Evolutionary conservation across 257 asterid species (phyloP).

Genomic region (Sherardia arvensis): DNA sequence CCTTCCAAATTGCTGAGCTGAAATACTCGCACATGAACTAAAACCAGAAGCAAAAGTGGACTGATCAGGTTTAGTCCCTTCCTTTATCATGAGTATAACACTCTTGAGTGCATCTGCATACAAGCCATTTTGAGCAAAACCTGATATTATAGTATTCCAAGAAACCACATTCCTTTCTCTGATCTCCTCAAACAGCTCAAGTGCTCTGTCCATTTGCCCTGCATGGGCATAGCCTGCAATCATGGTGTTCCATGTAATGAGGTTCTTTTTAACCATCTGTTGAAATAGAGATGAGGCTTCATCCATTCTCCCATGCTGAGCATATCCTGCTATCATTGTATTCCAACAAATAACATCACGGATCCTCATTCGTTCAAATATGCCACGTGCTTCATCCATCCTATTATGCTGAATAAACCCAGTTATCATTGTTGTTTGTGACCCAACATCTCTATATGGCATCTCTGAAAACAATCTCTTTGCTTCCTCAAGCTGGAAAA

Average conservation of each 20-base stretch:
- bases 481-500: conserved; percentile 27
- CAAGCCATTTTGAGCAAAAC: conserved; percentile 40
- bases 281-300: conserved; percentile 29
- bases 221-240: conserved; percentile 30
- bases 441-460: conserved; percentile 24
- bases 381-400: conserved; percentile 22
- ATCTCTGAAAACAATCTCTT: conserved; percentile 18
- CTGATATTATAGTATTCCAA: conserved; percentile 46
- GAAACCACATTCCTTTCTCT: conserved; percentile 32
- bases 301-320: conserved; percentile 22
- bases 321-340: conserved; percentile 30
- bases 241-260: conserved; percentile 41
- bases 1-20: conserved; percentile 17
- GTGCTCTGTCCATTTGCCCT: conserved; percentile 27
- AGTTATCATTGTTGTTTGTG: conserved; percentile 29
- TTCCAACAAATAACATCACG: conserved; percentile 35
- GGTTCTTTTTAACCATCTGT: conserved; percentile 32
- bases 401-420: conserved; percentile 23
- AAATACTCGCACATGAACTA: conserved; percentile 23
- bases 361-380: conserved; percentile 19
- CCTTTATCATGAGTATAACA: conserved; percentile 23
- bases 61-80: conserved; percentile 26
- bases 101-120: conserved; percentile 29
- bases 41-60: conserved; percentile 31
- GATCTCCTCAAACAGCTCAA: conserved; percentile 27